A percentile compares a stretch with the other conserved stretches of the same genome.
Evolutionary conservation across 768 basidiomycete genomes (phyloP).

Genomic region (Xanthoconium purpureum): DNA sequence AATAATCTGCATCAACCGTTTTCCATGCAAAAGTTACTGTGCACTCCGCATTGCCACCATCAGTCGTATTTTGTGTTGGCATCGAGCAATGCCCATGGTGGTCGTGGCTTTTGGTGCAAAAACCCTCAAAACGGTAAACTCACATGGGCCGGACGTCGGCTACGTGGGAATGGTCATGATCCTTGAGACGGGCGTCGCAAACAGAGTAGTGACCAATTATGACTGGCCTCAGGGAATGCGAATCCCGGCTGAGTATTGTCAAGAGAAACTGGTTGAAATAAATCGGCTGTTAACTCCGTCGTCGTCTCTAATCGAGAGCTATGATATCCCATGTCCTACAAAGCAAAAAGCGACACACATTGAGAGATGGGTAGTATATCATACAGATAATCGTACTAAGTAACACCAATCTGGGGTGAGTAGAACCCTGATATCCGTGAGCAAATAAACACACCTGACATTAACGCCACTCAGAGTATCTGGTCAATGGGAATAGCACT

Average conservation of each 20-base stretch:
- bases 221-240: no score
- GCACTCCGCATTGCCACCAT: neutral
- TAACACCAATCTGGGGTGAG: neutral
- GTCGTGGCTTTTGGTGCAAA: no score
- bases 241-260: no score
- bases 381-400: neutral
- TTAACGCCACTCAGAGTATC: constrained; percentile 16
- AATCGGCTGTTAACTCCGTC: no score
- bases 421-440: neutral
- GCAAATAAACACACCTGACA: constrained; percentile 10
- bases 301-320: neutral
- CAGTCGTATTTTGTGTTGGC: no score
- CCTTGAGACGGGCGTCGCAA: no score
- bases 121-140: no score
- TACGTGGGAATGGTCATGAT: no score
- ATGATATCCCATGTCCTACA: neutral
- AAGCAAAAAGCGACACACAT: neutral
- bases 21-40: neutral
- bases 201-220: no score
- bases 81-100: no score
- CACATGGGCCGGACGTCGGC: no score
- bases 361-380: neutral
- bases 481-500: constrained; percentile 53
- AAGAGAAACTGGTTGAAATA: no score
- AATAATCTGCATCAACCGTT: neutral